These are phyloP conservation scores for Lachnum nothofagi DNA, from an alignment of 2,329 filamentous ascomycete genomes.

Conservation along the genomic window DNA sequence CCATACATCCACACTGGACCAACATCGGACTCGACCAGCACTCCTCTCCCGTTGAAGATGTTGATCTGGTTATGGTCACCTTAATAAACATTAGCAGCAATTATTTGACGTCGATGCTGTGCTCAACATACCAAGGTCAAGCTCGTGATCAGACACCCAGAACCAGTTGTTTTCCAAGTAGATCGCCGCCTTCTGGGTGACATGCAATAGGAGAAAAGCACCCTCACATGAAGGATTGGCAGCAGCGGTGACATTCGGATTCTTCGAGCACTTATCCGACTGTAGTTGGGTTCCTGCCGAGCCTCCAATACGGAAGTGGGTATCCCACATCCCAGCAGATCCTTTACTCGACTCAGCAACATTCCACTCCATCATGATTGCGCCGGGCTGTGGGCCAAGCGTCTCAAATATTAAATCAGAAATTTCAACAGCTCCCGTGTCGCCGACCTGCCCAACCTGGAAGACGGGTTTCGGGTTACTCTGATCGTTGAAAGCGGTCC, in stretches of 20 bases:
- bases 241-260: slow-evolving; percentile 55
- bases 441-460: slow-evolving; percentile 72
- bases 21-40: slow-evolving; percentile 64
- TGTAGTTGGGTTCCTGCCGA: slow-evolving; percentile 74
- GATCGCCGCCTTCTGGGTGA: slow-evolving; percentile 57
- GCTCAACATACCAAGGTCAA: slow-evolving; percentile 52
- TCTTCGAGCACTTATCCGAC: slow-evolving; percentile 73
- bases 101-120: background rate
- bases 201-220: slow-evolving; percentile 64
- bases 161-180: slow-evolving; percentile 90
- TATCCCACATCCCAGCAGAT: slow-evolving; percentile 81
- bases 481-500: slow-evolving; percentile 67
- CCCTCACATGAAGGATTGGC: slow-evolving; percentile 66
- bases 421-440: slow-evolving; percentile 78
- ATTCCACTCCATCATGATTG: slow-evolving; percentile 91
- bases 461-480: slow-evolving; percentile 77
- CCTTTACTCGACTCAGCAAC: slow-evolving; percentile 63
- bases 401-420: slow-evolving; percentile 83
- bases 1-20: slow-evolving; percentile 78
- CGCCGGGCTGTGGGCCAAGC: slow-evolving; percentile 71
- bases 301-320: slow-evolving; percentile 91
- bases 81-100: background rate
- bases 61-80: slow-evolving; percentile 70
- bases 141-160: slow-evolving; percentile 87
- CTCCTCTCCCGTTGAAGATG: slow-evolving; percentile 77